phyloP scores from a whole-genome alignment of 129 eudicot genomes.

The Chrysanthemum makinoi region DNA sequence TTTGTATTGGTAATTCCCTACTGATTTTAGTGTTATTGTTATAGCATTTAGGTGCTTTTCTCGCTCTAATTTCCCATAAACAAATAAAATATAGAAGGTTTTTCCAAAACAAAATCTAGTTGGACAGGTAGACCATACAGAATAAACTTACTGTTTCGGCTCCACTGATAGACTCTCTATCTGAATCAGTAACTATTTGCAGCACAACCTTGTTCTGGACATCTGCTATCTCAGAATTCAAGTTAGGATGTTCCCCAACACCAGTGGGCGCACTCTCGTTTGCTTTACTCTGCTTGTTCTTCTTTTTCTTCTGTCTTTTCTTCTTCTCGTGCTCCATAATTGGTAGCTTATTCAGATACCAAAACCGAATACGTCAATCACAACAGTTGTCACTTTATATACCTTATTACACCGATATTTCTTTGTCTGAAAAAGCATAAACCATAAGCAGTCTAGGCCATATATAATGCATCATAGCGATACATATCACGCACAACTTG shows the following conservation, averaged over 20 bases:
- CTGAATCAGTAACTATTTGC: conserved; percentile 28
- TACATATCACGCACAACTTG: not conserved
- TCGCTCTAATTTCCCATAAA: not conserved
- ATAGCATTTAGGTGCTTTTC: no score
- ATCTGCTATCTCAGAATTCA: conserved; percentile 29
- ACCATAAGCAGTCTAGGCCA: conserved; percentile 4
- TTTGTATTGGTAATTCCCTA: no score
- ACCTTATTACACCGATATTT: conserved; percentile 3
- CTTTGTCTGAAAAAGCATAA: conserved; percentile 28
- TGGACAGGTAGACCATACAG: not conserved
- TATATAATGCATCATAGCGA: conserved; percentile 17
- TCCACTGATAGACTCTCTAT: conserved; percentile 33
- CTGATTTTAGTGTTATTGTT: no score
- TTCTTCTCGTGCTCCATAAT: conserved; percentile 72
- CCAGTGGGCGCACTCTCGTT: conserved; percentile 25
- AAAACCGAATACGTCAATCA: conserved; percentile 7
- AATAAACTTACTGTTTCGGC: conserved; percentile 51
- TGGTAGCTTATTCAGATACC: conserved; percentile 17
- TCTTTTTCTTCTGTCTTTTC: conserved; percentile 72
- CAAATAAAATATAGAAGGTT: not conserved
- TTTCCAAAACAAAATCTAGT: not conserved
- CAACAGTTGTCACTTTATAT: conserved; percentile 13
- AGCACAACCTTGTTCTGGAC: conserved; percentile 25
- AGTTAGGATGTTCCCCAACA: conserved; percentile 34
- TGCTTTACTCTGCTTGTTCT: conserved; percentile 56